phyloP scores from a whole-genome alignment of 768 basidiomycete species.

The Collybia sp. region DNA sequence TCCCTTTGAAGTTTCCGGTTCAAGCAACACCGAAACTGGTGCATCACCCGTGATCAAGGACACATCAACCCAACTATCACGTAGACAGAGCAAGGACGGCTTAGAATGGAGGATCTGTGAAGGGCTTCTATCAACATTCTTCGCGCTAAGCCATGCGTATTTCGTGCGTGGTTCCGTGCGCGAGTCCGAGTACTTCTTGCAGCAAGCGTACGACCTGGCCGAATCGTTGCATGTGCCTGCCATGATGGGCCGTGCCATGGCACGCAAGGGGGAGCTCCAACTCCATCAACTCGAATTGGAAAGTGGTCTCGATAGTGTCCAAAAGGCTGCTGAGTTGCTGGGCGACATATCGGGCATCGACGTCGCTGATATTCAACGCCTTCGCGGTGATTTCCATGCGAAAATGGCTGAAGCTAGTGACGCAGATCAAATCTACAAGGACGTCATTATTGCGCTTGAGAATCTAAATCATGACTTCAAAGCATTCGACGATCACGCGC shows the following conservation, averaged over 20 bases:
- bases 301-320: constrained; percentile 52
- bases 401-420: constrained; percentile 34
- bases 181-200: constrained; percentile 81
- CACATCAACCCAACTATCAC: constrained; percentile 16
- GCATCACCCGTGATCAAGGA: constrained; percentile 3
- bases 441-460: constrained; percentile 54
- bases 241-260: constrained; percentile 59
- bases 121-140: constrained; percentile 60
- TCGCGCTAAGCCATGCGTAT: constrained; percentile 64
- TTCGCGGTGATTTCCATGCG: constrained; percentile 51
- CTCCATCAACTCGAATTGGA: constrained; percentile 56
- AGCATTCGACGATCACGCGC: constrained; percentile 40
- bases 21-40: constrained; percentile 18
- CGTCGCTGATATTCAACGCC: constrained; percentile 49
- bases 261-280: constrained; percentile 66
- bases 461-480: constrained; percentile 55
- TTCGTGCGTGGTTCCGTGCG: constrained; percentile 73
- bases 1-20: constrained; percentile 51
- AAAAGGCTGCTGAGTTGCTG: constrained; percentile 41
- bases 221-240: constrained; percentile 61
- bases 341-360: constrained; percentile 49
- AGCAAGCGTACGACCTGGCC: constrained; percentile 74
- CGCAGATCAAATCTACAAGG: constrained; percentile 49
- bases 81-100: constrained; percentile 39
- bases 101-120: constrained; percentile 77